These are phyloP conservation scores for Metschnikowia matae DNA, from an alignment of 805 yeast species.

Conservation along the genomic window DNA sequence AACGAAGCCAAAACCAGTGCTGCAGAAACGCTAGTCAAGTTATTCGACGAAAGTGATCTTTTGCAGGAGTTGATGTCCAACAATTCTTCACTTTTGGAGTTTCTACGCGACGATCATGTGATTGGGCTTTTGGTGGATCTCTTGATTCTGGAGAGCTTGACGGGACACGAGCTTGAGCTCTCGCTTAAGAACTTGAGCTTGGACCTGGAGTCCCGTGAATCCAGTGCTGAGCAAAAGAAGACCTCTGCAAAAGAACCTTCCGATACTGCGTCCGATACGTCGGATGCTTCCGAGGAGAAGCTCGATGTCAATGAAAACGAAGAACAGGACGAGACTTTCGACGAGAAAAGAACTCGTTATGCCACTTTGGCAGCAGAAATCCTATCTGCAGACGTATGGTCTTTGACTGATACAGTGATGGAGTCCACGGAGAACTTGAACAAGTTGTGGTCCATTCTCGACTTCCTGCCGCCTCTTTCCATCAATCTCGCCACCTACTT, in stretches of 20 bases:
- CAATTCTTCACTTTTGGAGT: conserved; percentile 71
- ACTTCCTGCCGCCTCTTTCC: conserved; percentile 57
- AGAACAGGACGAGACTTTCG: conserved; percentile 18
- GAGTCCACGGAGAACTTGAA: conserved; percentile 62
- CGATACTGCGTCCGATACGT: neutral
- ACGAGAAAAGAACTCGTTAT: conserved; percentile 32
- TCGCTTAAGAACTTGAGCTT: conserved; percentile 14
- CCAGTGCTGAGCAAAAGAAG: neutral
- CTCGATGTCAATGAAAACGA: conserved; percentile 10
- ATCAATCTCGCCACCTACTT: conserved; percentile 81
- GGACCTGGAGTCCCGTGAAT: conserved; percentile 1
- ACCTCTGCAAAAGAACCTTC: neutral
- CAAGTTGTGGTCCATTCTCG: conserved; percentile 77
- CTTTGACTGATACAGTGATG: conserved; percentile 84
- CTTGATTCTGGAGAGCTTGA: conserved; percentile 25
- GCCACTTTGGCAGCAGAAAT: conserved; percentile 74
- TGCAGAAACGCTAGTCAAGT: conserved; percentile 28
- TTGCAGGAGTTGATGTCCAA: conserved; percentile 60
- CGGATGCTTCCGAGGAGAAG: conserved; percentile 2
- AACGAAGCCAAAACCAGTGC: conserved; percentile 12
- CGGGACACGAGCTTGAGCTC: conserved; percentile 16
- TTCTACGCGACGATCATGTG: conserved; percentile 50
- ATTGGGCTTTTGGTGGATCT: conserved; percentile 36
- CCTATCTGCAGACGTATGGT: conserved; percentile 89
- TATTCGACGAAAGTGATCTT: conserved; percentile 41